phyloP scores from a whole-genome alignment of 169 alveolate species.

The Plasmodium reichenowi region DNA sequence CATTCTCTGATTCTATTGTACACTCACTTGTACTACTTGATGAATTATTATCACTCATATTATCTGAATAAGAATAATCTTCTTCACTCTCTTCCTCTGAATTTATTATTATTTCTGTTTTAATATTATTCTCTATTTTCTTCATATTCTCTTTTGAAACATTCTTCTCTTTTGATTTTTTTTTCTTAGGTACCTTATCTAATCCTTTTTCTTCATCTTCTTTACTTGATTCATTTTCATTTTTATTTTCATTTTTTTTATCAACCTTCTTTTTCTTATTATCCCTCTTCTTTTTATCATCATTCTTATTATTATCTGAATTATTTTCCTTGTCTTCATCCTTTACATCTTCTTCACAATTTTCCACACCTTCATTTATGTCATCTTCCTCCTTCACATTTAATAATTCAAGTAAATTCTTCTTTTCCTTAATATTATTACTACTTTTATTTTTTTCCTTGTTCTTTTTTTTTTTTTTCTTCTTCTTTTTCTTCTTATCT shows the following conservation, averaged over 20 bases:
- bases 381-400: slow-evolving; percentile 9
- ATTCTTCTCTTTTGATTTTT: neutral
- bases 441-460: neutral
- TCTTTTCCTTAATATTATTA: slow-evolving; percentile 7
- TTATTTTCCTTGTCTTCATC: neutral
- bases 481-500: slow-evolving; percentile 14
- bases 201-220: neutral
- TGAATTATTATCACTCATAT: slow-evolving; percentile 8
- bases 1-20: slow-evolving; percentile 40
- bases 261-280: neutral
- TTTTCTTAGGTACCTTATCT: neutral
- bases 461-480: slow-evolving; percentile 5
- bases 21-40: slow-evolving; percentile 66
- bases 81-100: slow-evolving; percentile 43
- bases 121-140: neutral
- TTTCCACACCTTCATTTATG: neutral
- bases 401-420: slow-evolving; percentile 1
- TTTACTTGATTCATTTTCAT: neutral
- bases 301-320: too few relatives aligned
- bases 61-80: slow-evolving; percentile 14
- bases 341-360: slow-evolving; percentile 5
- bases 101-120: slow-evolving; percentile 21
- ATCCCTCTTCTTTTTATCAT: slow-evolving; percentile 19
- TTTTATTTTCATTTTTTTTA: neutral
- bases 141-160: neutral